These are phyloP conservation scores for Trichosporon ovoides DNA, from an alignment of 1,284 basidiomycete genomes.

Conservation along the genomic window DNA sequence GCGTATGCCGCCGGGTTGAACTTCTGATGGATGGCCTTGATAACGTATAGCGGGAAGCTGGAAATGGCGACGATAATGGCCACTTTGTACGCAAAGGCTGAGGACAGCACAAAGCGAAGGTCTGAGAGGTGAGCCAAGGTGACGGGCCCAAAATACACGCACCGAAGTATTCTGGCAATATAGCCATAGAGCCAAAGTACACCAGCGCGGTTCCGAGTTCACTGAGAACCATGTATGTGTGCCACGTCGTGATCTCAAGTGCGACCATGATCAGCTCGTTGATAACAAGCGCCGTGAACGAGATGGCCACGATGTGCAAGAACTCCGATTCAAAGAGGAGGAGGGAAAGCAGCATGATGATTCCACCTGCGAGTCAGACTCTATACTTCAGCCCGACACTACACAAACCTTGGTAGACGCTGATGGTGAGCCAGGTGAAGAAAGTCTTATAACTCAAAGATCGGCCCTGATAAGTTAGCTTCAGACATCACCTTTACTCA, in stretches of 20 bases:
- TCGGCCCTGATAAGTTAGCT: constrained; percentile 60
- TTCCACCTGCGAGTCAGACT: constrained; percentile 61
- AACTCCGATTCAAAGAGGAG: constrained; percentile 97
- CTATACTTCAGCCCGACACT: neutral
- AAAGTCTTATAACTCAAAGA: constrained; percentile 93
- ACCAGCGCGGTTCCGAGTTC: constrained; percentile 83
- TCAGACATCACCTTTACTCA: constrained; percentile 35
- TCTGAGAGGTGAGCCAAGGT: constrained; percentile 54
- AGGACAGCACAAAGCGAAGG: constrained; percentile 82
- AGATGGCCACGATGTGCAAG: constrained; percentile 95
- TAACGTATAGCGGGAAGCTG: constrained; percentile 81
- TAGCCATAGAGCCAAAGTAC: constrained; percentile 86
- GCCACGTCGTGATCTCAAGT: constrained; percentile 96
- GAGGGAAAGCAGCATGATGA: constrained; percentile 97
- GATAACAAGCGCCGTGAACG: constrained; percentile 90
- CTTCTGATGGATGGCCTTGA: constrained; percentile 79
- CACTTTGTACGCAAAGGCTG: constrained; percentile 90
- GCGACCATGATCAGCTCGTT: constrained; percentile 99
- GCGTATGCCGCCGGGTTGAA: constrained; percentile 91
- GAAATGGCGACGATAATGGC: constrained; percentile 90
- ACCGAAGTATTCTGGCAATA: constrained; percentile 97
- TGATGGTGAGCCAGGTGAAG: constrained; percentile 97
- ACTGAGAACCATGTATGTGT: constrained; percentile 90
- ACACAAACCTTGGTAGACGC: constrained; percentile 82
- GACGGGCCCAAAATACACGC: constrained; percentile 29